Percentiles rank a stretch among this genome's conserved stretches.
phyloP scores from a whole-genome alignment of 148 eudicot species.

The Amaranthus palmeri region DNA sequence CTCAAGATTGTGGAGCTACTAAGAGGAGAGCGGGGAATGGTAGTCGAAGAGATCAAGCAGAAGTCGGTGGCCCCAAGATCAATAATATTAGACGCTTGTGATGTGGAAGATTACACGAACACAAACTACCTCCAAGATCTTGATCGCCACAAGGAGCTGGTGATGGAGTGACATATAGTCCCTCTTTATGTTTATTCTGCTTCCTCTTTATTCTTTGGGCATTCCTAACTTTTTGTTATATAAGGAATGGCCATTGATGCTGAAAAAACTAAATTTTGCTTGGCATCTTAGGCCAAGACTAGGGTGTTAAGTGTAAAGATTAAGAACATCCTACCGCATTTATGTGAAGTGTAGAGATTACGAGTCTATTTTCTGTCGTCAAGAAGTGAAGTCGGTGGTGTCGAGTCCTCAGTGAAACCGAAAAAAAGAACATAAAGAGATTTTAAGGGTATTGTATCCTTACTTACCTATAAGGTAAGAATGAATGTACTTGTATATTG shows the following conservation, averaged over 20 bases:
- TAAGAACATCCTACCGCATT: neutral
- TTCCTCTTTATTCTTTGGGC: neutral
- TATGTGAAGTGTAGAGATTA: conserved; percentile 12
- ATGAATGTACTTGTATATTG: conserved; percentile 2
- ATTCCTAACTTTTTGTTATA: conserved; percentile 9
- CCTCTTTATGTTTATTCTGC: neutral
- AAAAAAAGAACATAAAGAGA: too few species aligned
- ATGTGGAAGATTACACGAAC: conserved; percentile 64
- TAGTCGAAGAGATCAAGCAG: conserved; percentile 40
- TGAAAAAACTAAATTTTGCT: conserved; percentile 12
- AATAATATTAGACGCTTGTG: conserved; percentile 59
- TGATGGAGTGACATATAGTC: conserved; percentile 49
- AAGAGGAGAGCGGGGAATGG: conserved; percentile 43
- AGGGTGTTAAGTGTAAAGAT: conserved; percentile 28
- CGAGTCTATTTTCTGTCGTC: neutral
- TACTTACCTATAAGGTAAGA: neutral
- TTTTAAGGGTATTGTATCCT: conserved; percentile 12
- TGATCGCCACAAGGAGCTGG: conserved; percentile 75
- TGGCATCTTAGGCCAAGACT: conserved; percentile 17
- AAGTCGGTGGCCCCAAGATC: conserved; percentile 48
- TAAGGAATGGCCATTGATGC: conserved; percentile 16
- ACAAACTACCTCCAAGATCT: conserved; percentile 73
- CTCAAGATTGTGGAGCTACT: conserved; percentile 60
- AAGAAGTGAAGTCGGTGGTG: conserved; percentile 7
- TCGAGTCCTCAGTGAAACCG: too few species aligned